Base-by-base conservation (phyloP, 805 yeast species). In the Metschnikowia corniflorae region DNA sequence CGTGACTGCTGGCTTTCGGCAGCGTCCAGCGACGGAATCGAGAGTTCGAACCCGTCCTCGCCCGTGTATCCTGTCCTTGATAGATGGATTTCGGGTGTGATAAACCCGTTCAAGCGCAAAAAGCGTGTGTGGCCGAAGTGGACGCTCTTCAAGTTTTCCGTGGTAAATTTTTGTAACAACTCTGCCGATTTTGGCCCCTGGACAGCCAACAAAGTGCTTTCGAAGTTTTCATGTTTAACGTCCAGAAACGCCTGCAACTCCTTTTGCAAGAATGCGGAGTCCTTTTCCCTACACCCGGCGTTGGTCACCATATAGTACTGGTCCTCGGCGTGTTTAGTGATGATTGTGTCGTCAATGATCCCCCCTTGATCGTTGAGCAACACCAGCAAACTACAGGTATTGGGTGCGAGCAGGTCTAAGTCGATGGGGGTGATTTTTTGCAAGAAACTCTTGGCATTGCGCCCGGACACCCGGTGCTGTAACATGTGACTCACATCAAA, bases 401-500 rank as follows among this genome's bases (percentile, higher is more conserved):
- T 78, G 2, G 74, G 69, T 29, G 66, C 59, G 43, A 91, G 65
- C 5, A 48, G 57, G n/a, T 63, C 52, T 44, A 88, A 74, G 57
- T 88, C 96, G 12, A 91, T 76, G 8, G 98, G 98, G n/a, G 96
- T 86, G 33, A 91, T 67, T 48, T 73, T 77, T 58, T 93, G 83
- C 46, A 93, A 68, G 38, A 91, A 78, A 4, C 68, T 67, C 5
- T 77, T 65, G 1, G 94, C 76, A 26, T 76, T 82, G 1, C 74
- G 62, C 12, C 98, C 98, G 2, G 61, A 56, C 42, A 93, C 60
- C 28, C 69, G 73, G 60, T 94, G 97, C 67, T 93, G 98, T 33
- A 91, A 73, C 98, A 93, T 93, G 62, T 93, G 98, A 37, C 96
- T 86, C 34, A 93, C 98, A 58, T 93, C 98, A 54, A 93, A 93